Evolutionary conservation across 2,329 filamentous ascomycete genomes (phyloP).

Genomic region (Paecilomyces sp.): DNA sequence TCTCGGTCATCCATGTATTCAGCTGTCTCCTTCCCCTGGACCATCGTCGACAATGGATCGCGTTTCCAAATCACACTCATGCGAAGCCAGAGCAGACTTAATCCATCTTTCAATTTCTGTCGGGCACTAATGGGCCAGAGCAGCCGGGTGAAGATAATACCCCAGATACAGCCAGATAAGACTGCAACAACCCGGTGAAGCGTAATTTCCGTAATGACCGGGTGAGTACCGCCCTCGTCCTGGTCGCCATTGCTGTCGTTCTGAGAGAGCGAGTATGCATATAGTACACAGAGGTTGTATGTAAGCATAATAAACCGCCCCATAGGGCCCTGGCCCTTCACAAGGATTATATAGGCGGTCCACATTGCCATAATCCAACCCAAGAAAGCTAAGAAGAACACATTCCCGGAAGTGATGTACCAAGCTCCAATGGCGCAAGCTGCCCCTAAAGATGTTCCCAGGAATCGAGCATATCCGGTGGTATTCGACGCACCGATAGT

Average conservation of each 20-base stretch:
- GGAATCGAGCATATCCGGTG: constrained; percentile 76
- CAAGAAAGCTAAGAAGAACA: constrained; percentile 66
- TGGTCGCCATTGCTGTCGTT: constrained; percentile 72
- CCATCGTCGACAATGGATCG: constrained; percentile 71
- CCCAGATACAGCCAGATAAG: constrained; percentile 82
- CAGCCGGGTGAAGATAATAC: constrained; percentile 77
- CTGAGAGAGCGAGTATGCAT: constrained; percentile 83
- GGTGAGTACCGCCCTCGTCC: constrained; percentile 77
- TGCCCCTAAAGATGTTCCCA: constrained; percentile 79
- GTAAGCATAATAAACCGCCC: constrained; percentile 90
- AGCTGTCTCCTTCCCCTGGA: constrained; percentile 48
- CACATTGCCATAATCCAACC: constrained; percentile 74
- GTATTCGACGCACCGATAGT: constrained; percentile 95
- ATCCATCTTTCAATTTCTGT: constrained; percentile 77
- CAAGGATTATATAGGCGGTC: constrained; percentile 86
- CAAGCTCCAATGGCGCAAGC: constrained; percentile 68
- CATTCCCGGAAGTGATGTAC: constrained; percentile 67
- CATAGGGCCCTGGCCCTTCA: constrained; percentile 75
- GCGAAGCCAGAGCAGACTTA: constrained; percentile 85
- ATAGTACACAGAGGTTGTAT: constrained; percentile 91
- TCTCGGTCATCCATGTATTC: constrained; percentile 84
- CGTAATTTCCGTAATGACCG: constrained; percentile 80
- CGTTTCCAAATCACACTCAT: constrained; percentile 96
- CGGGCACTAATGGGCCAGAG: constrained; percentile 93
- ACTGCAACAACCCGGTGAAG: constrained; percentile 84